phyloP scores from a whole-genome alignment of 257 asterid species.

The Buddleja alternifolia region DNA sequence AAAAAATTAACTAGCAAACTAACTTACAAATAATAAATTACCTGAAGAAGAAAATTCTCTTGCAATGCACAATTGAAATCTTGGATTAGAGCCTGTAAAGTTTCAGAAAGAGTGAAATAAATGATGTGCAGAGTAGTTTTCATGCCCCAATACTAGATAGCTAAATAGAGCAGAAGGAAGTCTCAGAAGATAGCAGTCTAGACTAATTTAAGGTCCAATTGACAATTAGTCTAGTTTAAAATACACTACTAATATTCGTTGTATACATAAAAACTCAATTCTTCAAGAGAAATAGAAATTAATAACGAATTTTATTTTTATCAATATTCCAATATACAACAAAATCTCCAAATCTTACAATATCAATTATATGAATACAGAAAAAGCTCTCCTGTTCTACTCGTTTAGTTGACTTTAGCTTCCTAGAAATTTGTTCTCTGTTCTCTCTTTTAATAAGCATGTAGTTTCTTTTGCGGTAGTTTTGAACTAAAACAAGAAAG shows the following conservation, averaged over 20 bases:
- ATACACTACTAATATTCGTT: background rate
- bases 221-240: constrained; percentile 5
- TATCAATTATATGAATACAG: background rate
- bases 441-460: background rate
- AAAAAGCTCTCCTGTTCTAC: background rate
- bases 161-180: background rate
- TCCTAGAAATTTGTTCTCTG: background rate
- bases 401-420: background rate
- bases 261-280: background rate
- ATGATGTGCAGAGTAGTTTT: constrained; percentile 9
- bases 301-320: background rate
- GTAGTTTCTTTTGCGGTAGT: background rate
- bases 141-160: constrained; percentile 10
- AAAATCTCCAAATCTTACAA: background rate
- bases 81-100: constrained; percentile 77
- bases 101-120: constrained; percentile 27
- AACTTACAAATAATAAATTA: constrained; percentile 35
- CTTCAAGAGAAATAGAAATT: constrained; percentile 2
- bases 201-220: constrained; percentile 22
- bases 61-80: constrained; percentile 98
- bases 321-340: background rate
- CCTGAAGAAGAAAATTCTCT: constrained; percentile 97
- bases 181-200: background rate
- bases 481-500: background rate
- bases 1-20: constrained; percentile 3